Evolutionary conservation across 805 yeast species (phyloP).

Genomic region (Nakazawaea holstii): DNA sequence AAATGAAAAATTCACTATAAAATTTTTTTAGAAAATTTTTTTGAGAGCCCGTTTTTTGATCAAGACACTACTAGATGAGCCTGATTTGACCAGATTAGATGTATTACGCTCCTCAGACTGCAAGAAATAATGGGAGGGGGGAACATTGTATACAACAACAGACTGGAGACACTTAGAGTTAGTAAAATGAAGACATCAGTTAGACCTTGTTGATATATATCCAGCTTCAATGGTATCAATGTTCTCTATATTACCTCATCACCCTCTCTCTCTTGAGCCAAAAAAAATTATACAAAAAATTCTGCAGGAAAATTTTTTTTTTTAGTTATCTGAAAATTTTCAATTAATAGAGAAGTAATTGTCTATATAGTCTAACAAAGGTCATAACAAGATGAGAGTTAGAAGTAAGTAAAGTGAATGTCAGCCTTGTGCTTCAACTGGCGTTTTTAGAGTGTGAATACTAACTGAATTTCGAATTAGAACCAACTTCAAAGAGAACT

Average conservation of each 20-base stretch:
- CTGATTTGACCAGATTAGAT: neutral
- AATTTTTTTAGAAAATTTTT: neutral
- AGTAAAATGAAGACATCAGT: too few relatives aligned
- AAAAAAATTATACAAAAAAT: neutral
- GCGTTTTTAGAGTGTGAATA: neutral
- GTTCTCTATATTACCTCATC: neutral
- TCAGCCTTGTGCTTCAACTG: neutral
- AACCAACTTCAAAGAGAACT: conserved; percentile 79
- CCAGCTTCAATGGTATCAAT: neutral
- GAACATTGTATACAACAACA: too few relatives aligned
- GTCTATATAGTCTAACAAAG: neutral
- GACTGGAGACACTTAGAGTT: too few relatives aligned
- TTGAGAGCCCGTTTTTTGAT: neutral
- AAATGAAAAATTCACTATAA: conserved; percentile 2
- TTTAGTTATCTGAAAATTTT: conserved; percentile 2
- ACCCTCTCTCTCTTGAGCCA: neutral
- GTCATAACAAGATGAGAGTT: conserved; percentile 23
- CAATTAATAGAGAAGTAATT: neutral
- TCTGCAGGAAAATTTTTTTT: conserved; percentile 3
- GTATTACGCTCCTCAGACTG: too few relatives aligned
- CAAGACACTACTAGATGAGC: neutral
- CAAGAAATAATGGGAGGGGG: too few relatives aligned
- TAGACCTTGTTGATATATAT: too few relatives aligned
- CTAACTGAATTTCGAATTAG: conserved; percentile 19
- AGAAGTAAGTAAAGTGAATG: conserved; percentile 15